Base-by-base conservation (phyloP, 2,329 filamentous ascomycete genomes). In the Colletotrichum graminicola region DNA sequence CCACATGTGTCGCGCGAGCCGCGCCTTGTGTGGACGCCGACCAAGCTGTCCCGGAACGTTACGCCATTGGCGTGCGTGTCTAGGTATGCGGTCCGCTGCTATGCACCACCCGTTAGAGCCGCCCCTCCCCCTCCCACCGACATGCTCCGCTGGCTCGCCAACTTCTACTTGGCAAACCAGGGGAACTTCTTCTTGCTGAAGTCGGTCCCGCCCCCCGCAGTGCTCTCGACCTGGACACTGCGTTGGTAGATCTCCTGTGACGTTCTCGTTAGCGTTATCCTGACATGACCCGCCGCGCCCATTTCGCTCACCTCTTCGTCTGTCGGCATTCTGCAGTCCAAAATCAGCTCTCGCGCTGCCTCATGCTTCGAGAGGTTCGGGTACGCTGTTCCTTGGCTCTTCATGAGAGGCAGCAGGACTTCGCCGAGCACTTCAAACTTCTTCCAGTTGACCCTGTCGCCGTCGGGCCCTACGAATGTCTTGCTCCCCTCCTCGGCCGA, bases 341-440 rank as follows among this genome's bases (percentile, higher is more conserved):
- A 82, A 67, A 98, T 90, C 76, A 97, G 81, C 76, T 93, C 91
- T 76, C 91, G 87, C 5, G 93, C 89, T 64, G 88, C 86, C 71
- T 95, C 92, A 76, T 92, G 91, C 76, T 87, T 91, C 43, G 85
- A 84, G 73, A 95, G 84, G 73, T 91, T 92, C 34, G 90, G 89
- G 76, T 98, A 98, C 6, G 94, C 91, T 60, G 90, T 90, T 65
- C 93, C 93, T 81, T 98, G 95, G 77, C 95, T 97, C 82, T 92
- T 92, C 88, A 98, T 97, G 66, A 99, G 91, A 2, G 94, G 92
- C 71, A 98, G 86, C 64, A 98, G 88, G 6, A 98, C 93, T 76
- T 98, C 95, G 8, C 95, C 95, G 82, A 98, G 91, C 41, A 99
- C 92, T 81, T 98, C 95, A 77, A 98, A 99, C 79, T 99, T 99